Conservation (phyloP, 139 green algal genomes). For the Chloropicon primus region DNA sequence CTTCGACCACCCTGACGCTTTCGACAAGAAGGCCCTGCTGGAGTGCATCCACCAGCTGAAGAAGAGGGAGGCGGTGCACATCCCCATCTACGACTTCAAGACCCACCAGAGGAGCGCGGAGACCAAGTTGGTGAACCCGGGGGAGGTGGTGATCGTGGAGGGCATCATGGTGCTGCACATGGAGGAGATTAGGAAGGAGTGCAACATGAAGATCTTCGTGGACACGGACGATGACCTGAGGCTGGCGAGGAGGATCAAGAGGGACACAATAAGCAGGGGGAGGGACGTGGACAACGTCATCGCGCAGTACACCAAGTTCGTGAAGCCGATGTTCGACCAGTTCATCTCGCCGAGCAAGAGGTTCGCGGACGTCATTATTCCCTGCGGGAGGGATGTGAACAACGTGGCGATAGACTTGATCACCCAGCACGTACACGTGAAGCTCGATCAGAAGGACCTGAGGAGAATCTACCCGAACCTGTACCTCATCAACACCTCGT, state of each 20-base stretch:
- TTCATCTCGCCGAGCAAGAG: constrained; percentile 68
- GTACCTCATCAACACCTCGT: constrained; percentile 72
- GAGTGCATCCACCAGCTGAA: constrained; percentile 13
- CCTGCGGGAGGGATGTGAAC: constrained; percentile 54
- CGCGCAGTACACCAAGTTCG: constrained; percentile 83
- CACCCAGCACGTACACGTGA: constrained; percentile 84
- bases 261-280: constrained; percentile 72
- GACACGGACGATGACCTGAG: constrained; percentile 87
- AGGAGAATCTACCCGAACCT: constrained; percentile 81
- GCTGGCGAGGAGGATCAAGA: constrained; percentile 79
- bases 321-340: constrained; percentile 87
- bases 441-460: constrained; percentile 85
- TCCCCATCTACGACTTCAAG: constrained; percentile 90
- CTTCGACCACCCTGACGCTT: constrained; percentile 86
- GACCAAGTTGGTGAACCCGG: constrained; percentile 42
- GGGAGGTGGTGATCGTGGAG: constrained; percentile 92
- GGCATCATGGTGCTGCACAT: constrained; percentile 90
- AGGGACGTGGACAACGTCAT: constrained; percentile 78
- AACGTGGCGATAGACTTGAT: constrained; percentile 91
- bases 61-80: constrained; percentile 40
- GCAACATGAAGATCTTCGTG: constrained; percentile 87
- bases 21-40: constrained; percentile 58
- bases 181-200: constrained; percentile 46
- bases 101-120: constrained; percentile 49
- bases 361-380: constrained; percentile 89